phyloP scores from a whole-genome alignment of 1,139 yeast genomes.

The Debaryomyces nepalensis region DNA sequence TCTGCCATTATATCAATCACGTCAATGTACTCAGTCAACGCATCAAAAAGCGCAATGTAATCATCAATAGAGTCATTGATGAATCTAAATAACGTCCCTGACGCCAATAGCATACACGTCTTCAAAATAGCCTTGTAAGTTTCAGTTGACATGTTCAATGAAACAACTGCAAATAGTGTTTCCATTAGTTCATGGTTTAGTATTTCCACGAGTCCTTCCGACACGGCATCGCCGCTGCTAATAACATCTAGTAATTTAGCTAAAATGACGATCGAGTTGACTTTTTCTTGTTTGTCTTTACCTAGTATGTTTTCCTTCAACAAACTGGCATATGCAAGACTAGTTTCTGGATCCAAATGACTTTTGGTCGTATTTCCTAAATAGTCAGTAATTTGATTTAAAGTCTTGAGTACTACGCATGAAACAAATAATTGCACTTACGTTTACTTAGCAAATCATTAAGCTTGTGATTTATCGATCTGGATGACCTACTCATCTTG shows the following conservation, averaged over 20 bases:
- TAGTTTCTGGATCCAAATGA: constrained; percentile 41
- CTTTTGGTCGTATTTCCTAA: constrained; percentile 33
- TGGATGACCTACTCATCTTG: constrained; percentile 38
- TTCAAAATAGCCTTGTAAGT: constrained; percentile 55
- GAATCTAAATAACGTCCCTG: constrained; percentile 49
- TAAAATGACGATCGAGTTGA: constrained; percentile 56
- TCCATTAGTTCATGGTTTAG: constrained; percentile 50
- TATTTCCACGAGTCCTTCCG: constrained; percentile 41
- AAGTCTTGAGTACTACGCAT: neutral
- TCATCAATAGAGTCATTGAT: constrained; percentile 39
- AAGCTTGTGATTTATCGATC: constrained; percentile 51
- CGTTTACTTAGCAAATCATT: constrained; percentile 49
- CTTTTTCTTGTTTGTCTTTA: constrained; percentile 55
- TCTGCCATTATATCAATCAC: constrained; percentile 48
- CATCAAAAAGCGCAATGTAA: constrained; percentile 45
- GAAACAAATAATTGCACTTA: constrained; percentile 21
- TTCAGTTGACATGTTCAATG: constrained; percentile 52
- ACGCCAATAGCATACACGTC: constrained; percentile 47
- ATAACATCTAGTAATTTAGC: constrained; percentile 56
- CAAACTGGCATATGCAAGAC: constrained; percentile 40
- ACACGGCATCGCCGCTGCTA: constrained; percentile 42
- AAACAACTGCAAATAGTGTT: constrained; percentile 49
- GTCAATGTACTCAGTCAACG: constrained; percentile 48
- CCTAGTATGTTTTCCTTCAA: constrained; percentile 49
- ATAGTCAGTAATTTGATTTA: constrained; percentile 11